These are phyloP conservation scores for Blastomyces emzantsi DNA, from an alignment of 2,329 filamentous ascomycete species.

Conservation along the genomic window DNA sequence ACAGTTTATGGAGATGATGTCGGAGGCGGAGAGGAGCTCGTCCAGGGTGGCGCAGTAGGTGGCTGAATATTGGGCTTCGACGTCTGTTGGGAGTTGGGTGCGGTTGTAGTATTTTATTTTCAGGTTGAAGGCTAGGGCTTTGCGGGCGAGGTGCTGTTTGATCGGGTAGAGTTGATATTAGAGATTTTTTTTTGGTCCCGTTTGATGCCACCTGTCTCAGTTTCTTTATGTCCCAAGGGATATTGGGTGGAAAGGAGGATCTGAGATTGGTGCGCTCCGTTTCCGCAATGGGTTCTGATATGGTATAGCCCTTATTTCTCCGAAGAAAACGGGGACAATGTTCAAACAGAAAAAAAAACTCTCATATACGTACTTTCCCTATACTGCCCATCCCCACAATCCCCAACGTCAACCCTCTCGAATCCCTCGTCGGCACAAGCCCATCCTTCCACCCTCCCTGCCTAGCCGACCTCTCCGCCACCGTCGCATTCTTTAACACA, in stretches of 20 bases:
- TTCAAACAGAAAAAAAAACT: too few species aligned
- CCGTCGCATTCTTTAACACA: conserved; percentile 39
- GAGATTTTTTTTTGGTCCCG: not conserved
- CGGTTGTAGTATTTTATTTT: conserved; percentile 40
- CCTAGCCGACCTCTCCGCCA: conserved; percentile 31
- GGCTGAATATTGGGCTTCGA: conserved; percentile 30
- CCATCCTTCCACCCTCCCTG: conserved; percentile 33
- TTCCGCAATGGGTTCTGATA: not conserved
- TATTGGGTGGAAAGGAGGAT: not conserved
- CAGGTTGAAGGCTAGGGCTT: conserved; percentile 38
- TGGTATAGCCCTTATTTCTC: too few species aligned
- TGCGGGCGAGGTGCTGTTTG: conserved; percentile 30
- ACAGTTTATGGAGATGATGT: conserved; percentile 43
- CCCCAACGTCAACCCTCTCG: conserved; percentile 38
- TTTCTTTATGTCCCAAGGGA: not conserved
- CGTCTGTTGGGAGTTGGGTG: conserved; percentile 24
- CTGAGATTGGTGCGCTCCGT: not conserved
- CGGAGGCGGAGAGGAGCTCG: conserved; percentile 33
- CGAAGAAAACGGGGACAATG: too few species aligned
- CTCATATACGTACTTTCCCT: conserved; percentile 29
- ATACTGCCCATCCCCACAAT: conserved; percentile 45
- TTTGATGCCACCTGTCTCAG: too few species aligned
- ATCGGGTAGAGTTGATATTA: not conserved
- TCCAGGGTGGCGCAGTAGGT: conserved; percentile 33
- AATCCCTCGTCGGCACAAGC: conserved; percentile 34